Evolutionary conservation across 305 asterid genomes (phyloP).

Genomic region (Coffea humblotiana): DNA sequence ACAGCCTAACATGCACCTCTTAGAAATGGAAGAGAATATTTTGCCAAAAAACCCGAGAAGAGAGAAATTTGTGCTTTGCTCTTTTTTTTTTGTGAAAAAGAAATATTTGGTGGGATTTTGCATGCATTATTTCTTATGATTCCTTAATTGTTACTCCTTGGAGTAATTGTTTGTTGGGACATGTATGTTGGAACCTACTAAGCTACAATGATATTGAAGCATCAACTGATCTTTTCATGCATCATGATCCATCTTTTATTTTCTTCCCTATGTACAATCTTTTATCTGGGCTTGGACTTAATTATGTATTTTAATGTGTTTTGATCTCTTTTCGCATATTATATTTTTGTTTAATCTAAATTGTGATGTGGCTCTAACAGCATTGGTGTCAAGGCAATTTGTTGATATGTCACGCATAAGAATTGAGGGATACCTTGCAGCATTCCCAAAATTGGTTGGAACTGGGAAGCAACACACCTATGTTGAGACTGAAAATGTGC

Average conservation of each 20-base stretch:
- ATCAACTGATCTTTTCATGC: background rate
- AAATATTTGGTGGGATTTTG: background rate
- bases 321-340: background rate
- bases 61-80: background rate
- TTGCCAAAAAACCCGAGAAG: background rate
- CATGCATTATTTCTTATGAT: background rate
- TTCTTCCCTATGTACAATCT: background rate
- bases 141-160: background rate
- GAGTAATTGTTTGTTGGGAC: background rate
- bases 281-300: background rate
- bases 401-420: constrained; percentile 87
- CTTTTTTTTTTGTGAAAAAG: background rate
- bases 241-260: background rate
- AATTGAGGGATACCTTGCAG: constrained; percentile 92
- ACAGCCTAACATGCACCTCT: background rate
- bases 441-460: constrained; percentile 90
- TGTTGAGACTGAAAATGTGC: constrained; percentile 83
- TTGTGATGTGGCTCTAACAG: constrained; percentile 46
- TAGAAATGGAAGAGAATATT: too few species aligned
- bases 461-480: constrained; percentile 85
- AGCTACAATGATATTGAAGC: background rate
- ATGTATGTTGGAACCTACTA: background rate
- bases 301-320: background rate
- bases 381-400: constrained; percentile 85
- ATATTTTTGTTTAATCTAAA: constrained; percentile 9